Conservation (phyloP, 805 yeast genomes). For the Candida orba region DNA sequence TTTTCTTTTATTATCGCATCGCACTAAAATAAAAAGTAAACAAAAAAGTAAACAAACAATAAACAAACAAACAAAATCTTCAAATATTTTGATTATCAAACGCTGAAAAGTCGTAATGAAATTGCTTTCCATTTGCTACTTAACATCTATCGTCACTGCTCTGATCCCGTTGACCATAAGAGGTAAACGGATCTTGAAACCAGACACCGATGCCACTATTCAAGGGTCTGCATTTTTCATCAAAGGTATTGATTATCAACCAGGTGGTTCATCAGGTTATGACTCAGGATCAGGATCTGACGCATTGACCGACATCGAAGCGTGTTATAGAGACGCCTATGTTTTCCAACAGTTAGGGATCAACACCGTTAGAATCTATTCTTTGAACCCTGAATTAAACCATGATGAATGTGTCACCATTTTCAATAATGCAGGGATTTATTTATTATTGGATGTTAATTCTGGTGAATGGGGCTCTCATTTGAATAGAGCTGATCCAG, state of each 20-base stretch:
- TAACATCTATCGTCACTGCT: conserved; percentile 24
- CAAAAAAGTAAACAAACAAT: too few relatives aligned
- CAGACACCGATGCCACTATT: conserved; percentile 35
- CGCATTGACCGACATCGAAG: conserved; percentile 61
- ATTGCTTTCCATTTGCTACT: too few relatives aligned
- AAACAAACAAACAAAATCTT: too few relatives aligned
- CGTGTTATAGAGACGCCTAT: conserved; percentile 75
- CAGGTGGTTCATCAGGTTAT: conserved; percentile 76
- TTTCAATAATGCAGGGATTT: conserved; percentile 86
- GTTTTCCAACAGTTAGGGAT: conserved; percentile 74
- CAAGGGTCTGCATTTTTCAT: conserved; percentile 64
- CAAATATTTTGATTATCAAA: too few relatives aligned
- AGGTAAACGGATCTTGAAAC: conserved; percentile 54
- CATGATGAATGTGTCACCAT: conserved; percentile 92
- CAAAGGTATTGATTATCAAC: conserved; percentile 88
- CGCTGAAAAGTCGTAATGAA: too few relatives aligned
- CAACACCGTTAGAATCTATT: conserved; percentile 80
- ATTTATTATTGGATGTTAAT: conserved; percentile 79
- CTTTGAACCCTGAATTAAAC: conserved; percentile 73
- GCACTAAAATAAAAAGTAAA: too few relatives aligned
- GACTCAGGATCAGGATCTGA: conserved; percentile 36
- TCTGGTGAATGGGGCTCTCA: conserved; percentile 62
- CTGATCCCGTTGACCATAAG: conserved; percentile 49
- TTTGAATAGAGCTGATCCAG: conserved; percentile 65
- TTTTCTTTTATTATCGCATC: too few relatives aligned